Evolutionary conservation across 805 yeast genomes (phyloP).

Genomic region (Starmera pachycereana): DNA sequence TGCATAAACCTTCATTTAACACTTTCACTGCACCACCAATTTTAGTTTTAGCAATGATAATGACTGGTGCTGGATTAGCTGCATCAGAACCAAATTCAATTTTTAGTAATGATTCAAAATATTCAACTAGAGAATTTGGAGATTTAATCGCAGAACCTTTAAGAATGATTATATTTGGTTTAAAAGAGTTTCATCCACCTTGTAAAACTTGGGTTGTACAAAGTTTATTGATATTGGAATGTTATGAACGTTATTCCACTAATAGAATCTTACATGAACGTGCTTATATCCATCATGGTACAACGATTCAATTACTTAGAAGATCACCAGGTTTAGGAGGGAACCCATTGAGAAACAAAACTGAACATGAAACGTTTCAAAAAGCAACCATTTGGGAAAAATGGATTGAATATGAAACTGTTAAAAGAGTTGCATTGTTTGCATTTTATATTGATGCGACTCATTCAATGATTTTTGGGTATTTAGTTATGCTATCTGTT

Average conservation of each 20-base stretch:
- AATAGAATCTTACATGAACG: constrained; percentile 67
- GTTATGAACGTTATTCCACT: constrained; percentile 67
- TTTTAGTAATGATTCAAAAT: constrained; percentile 4
- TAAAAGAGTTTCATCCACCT: constrained; percentile 68
- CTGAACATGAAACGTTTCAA: constrained; percentile 20
- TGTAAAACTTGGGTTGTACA: constrained; percentile 71
- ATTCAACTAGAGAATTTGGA: constrained; percentile 15
- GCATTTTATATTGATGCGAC: constrained; percentile 75
- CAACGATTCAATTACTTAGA: constrained; percentile 67
- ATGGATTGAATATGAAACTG: constrained; percentile 75
- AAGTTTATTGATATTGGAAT: constrained; percentile 61
- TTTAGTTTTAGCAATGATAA: constrained; percentile 41
- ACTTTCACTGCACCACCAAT: constrained; percentile 42
- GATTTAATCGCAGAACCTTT: constrained; percentile 37
- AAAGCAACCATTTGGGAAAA: constrained; percentile 35
- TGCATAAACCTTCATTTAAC: constrained; percentile 42
- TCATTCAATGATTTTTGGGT: constrained; percentile 73
- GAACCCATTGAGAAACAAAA: constrained; percentile 34
- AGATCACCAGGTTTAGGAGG: constrained; percentile 73
- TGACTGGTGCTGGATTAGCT: constrained; percentile 19
- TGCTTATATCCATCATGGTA: constrained; percentile 79
- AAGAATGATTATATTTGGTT: constrained; percentile 60
- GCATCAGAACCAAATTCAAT: constrained; percentile 9
- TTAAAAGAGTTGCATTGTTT: constrained; percentile 71
- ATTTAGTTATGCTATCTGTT: constrained; percentile 44